Evolutionary conservation across 2,329 filamentous ascomycete genomes (phyloP).

Genomic region (Nothopassalora personata): DNA sequence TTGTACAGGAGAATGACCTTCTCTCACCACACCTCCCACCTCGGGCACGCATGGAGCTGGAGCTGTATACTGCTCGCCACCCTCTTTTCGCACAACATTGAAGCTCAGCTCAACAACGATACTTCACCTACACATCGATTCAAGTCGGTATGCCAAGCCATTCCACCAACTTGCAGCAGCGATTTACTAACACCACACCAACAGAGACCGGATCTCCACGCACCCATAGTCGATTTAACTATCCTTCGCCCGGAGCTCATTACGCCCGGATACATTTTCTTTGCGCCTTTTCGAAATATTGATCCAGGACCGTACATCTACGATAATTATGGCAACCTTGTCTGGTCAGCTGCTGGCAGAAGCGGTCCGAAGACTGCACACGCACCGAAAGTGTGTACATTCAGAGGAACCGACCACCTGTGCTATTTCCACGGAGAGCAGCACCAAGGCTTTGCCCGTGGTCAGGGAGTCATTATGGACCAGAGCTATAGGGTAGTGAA

Average conservation of each 20-base stretch:
- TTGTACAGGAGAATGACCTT: not conserved
- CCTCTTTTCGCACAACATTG: constrained; percentile 8
- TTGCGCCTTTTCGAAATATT: constrained; percentile 46
- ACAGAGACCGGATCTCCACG: constrained; percentile 37
- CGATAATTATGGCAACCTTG: constrained; percentile 47
- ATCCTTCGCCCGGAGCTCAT: constrained; percentile 33
- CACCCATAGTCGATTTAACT: constrained; percentile 33
- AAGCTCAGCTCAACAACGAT: constrained; percentile 29
- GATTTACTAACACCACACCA: constrained; percentile 7
- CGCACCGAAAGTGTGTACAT: constrained; percentile 46
- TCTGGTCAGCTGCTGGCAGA: constrained; percentile 48
- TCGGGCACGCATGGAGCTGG: not conserved
- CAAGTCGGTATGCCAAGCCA: constrained; percentile 30
- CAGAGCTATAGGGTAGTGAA: constrained; percentile 46
- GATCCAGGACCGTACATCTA: constrained; percentile 50
- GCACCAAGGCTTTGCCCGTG: constrained; percentile 48
- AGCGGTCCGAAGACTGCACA: constrained; percentile 48
- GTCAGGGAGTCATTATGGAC: constrained; percentile 51
- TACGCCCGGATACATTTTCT: constrained; percentile 47
- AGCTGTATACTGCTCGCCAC: constrained; percentile 1
- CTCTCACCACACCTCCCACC: not conserved
- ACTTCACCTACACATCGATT: constrained; percentile 35
- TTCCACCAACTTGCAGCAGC: constrained; percentile 3
- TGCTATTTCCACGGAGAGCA: constrained; percentile 51
- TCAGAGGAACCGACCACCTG: constrained; percentile 45